Conservation (phyloP, 2,329 filamentous ascomycete genomes). For the Trichoderma sp. region DNA sequence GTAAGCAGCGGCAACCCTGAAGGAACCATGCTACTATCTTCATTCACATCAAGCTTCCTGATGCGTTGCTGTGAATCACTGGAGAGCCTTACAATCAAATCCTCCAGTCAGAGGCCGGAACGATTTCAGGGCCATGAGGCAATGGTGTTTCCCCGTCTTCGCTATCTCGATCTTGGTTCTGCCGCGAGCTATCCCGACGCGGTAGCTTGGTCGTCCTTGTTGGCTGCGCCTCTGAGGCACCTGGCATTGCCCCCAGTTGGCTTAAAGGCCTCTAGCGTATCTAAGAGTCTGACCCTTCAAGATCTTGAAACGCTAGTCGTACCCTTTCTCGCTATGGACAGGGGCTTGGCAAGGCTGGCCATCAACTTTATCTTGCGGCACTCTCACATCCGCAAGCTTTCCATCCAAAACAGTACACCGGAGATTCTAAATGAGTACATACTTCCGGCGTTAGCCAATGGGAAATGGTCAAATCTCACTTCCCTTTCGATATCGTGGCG, state of each 20-base stretch:
- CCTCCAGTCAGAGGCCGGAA: not conserved
- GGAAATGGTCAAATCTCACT: not conserved
- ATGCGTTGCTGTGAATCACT: not conserved
- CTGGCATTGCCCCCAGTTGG: not conserved
- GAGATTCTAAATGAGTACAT: not conserved
- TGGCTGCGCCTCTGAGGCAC: not conserved
- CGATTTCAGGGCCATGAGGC: not conserved
- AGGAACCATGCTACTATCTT: not conserved
- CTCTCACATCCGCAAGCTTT: not conserved
- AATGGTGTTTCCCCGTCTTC: not conserved
- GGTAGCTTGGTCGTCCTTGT: not conserved
- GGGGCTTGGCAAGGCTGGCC: not conserved
- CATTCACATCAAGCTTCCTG: not conserved
- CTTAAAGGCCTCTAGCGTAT: not conserved
- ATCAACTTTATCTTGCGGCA: not conserved
- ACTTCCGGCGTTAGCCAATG: not conserved
- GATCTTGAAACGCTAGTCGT: constrained; percentile 2
- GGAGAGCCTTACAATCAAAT: not conserved
- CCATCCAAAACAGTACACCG: not conserved
- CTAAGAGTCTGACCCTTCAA: not conserved
- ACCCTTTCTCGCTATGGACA: not conserved
- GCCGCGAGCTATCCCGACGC: not conserved
- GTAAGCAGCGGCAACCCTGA: not conserved
- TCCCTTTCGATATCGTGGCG: constrained; percentile 7
- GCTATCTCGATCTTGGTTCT: not conserved